Evolutionary conservation across 768 basidiomycete species (phyloP).

Genomic region (Mycena galopus): DNA sequence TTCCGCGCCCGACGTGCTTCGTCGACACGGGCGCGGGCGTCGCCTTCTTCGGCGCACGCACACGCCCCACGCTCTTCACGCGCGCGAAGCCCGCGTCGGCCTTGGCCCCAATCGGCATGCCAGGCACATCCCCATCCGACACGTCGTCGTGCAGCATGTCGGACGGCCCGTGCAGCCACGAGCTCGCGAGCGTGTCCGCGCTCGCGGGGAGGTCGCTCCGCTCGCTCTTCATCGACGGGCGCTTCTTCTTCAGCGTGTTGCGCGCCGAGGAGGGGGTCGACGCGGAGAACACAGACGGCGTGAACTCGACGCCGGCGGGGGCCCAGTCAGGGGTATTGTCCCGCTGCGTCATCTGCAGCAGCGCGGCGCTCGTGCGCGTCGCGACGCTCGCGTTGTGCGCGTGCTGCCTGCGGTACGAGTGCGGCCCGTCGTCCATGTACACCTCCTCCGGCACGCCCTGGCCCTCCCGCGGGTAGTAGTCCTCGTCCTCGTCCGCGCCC

Average conservation of each 20-base stretch:
- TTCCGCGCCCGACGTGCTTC: constrained; percentile 32
- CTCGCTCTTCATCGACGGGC: constrained; percentile 19
- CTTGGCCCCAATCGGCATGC: not conserved
- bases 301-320: constrained; percentile 30
- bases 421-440: constrained; percentile 31
- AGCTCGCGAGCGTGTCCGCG: constrained; percentile 35
- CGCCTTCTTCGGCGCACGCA: constrained; percentile 27
- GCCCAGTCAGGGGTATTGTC: constrained; percentile 29
- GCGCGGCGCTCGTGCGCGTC: constrained; percentile 29
- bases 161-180: constrained; percentile 33
- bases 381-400: not conserved
- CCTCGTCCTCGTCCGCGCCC: not conserved
- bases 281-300: constrained; percentile 24
- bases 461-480: not conserved
- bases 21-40: constrained; percentile 31
- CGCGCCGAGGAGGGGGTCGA: not conserved
- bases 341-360: constrained; percentile 39
- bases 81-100: not conserved
- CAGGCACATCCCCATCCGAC: constrained; percentile 16
- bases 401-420: not conserved
- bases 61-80: constrained; percentile 37
- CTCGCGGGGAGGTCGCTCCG: not conserved
- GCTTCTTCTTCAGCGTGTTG: constrained; percentile 34
- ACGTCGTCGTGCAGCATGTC: constrained; percentile 7
- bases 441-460: constrained; percentile 19